Base-by-base conservation (phyloP, 495 filamentous ascomycete species). In the Platismatia glauca region DNA sequence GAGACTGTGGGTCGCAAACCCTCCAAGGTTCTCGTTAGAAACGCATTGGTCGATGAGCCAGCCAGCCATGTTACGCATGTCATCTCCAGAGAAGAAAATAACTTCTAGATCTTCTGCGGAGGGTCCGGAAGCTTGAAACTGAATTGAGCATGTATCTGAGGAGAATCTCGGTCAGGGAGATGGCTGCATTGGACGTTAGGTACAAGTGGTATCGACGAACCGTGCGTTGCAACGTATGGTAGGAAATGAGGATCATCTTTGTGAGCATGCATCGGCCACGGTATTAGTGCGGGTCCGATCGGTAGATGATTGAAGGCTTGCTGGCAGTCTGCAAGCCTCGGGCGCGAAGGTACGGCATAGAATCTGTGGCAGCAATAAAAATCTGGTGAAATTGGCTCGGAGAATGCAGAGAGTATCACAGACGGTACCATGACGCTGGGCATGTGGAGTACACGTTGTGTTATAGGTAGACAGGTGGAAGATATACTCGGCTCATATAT, bases 21-120 rank as follows among this genome's bases (percentile, higher is more conserved):
- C 59, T n/a, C 59, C 59, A 13, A 1, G 16, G 0, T 37, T 12
- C n/a, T 11, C 34, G 8, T 27, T 34, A 2, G 4, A 7, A 50
- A 61, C 43, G 38, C 59, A 61, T 27, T 61, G 59, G 33, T 52
- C 59, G 33, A 61, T 50, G 18, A 61, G 31, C 59, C 59, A 61
- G 24, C 59, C 44, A 16, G 59, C 59, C 59, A 61, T 61, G 15
- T 37, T 53, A 3, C 34, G 46, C 20, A 61, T 35, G 1, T n/a
- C 5, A n/a, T 52, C 9, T 15, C 43, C 43, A n/a, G 43, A 24
- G 18, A 61, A 29, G 9, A 0, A 4, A 15, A 61, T 35, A 13
- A 0, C 5, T 7, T 53, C 18, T 7, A 27, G 20, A 0, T 20
- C 2, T 8, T 18, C 2, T 3, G 59, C 34, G 13, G 44, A 29